Base-by-base conservation (phyloP, 768 basidiomycete genomes). In the Suillus americanus region DNA sequence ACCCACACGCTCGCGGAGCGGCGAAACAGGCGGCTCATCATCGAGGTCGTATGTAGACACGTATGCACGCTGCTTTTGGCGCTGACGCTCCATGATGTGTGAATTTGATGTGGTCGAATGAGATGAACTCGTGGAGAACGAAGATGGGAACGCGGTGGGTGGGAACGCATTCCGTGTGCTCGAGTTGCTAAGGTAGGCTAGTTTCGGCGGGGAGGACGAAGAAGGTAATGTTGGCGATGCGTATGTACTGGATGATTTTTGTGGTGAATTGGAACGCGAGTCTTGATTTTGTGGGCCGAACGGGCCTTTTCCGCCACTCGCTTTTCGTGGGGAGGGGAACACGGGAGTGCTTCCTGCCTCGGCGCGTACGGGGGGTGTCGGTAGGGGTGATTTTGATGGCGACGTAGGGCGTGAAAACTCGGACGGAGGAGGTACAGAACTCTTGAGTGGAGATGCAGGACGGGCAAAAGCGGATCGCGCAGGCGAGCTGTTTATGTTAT, bases 1-100 rank as follows among this genome's bases (percentile, higher is more conserved):
- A 5, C 59, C 56, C 14, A 61, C 53, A 14, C 59, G 62, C 62
- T 63, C 61, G 18, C 77, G 71, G n/a, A 65, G 66, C 38, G 71
- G 61, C 7, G 73, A 72, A 41, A 33, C 57, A 13, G 79, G 79
- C n/a, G 79, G 79, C 13, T 77, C 76, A 60, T 80, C 79, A 38
- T 79, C 79, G 18, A 48, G 61, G 25, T 61, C 46, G 55, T 61
- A 59, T 23, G 33, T 30, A 10, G 30, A 60, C 28, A 16, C 25
- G 54, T 60, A 53, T 10, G 46, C 61, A 28, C 54, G 43, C 61
- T 61, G 61, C 23, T 59, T 61, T 48, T 60, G 54, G 18, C 61
- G 61, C 61, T 61, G 46, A 28, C 61, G 46, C 30, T 61, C 61
- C 43, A 48, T 48, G 33, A 59, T 35, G 33, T 61, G 60, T 20